Evolutionary conservation across 257 asterid genomes (phyloP).

Genomic region (Gentiana straminea): DNA sequence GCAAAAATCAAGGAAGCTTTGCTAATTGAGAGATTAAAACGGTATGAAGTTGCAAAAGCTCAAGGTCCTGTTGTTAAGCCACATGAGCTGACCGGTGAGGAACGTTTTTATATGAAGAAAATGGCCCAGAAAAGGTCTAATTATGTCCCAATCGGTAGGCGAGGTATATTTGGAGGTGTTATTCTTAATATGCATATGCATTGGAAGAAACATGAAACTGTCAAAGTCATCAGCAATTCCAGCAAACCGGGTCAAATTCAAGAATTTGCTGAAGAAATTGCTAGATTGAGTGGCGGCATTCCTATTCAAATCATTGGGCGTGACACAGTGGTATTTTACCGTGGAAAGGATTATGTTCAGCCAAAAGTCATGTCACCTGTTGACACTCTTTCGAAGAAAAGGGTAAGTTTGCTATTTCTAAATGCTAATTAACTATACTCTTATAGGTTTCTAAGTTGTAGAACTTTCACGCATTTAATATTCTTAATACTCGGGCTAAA

Average conservation of each 20-base stretch:
- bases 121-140: conserved; percentile 91
- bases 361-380: conserved; percentile 94
- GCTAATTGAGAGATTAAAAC: conserved; percentile 68
- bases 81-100: conserved; percentile 66
- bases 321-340: conserved; percentile 67
- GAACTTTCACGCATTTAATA: background rate
- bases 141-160: conserved; percentile 87
- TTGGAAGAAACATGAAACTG: conserved; percentile 97
- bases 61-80: conserved; percentile 87
- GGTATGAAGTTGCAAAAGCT: conserved; percentile 72
- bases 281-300: conserved; percentile 83
- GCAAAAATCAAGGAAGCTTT: conserved; percentile 72
- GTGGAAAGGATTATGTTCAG: conserved; percentile 79
- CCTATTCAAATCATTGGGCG: conserved; percentile 75
- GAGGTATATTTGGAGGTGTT: conserved; percentile 94
- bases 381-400: conserved; percentile 79
- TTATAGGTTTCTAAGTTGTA: background rate
- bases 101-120: conserved; percentile 72
- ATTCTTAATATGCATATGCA: conserved; percentile 96
- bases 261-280: conserved; percentile 63
- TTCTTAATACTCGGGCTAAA: background rate
- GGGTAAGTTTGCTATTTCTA: conserved; percentile 31
- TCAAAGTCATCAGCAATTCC: conserved; percentile 81
- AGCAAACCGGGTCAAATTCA: conserved; percentile 77
- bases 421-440: conserved; percentile 1